Percentiles rank a stretch among this genome's conserved stretches.
Conservation (phyloP, 208 protist species). For the Trypanosoma melophagium region DNA sequence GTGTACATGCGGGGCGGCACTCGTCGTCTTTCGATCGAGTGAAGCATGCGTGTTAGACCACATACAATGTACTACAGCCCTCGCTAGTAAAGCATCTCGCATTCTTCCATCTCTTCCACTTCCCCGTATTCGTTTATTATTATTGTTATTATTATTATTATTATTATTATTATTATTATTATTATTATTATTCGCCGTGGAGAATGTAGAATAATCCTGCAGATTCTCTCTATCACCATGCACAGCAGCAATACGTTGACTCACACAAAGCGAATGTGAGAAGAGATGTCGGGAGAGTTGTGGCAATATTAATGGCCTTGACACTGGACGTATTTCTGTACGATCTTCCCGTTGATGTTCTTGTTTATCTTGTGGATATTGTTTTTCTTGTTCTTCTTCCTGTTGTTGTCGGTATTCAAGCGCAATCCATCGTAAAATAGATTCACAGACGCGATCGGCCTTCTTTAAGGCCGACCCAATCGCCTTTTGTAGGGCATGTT, state of each 20-base stretch:
- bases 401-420: background rate
- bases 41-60: background rate
- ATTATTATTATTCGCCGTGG: conserved; percentile 1
- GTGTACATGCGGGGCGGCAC: background rate
- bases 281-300: conserved; percentile 9
- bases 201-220: too few species aligned
- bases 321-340: background rate
- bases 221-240: background rate
- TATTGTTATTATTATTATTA: background rate
- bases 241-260: conserved; percentile 6
- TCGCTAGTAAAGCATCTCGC: background rate
- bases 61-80: conserved; percentile 10
- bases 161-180: background rate
- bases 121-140: background rate
- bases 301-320: background rate
- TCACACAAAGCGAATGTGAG: conserved; percentile 14
- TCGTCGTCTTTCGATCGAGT: background rate
- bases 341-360: background rate
- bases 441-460: conserved; percentile 12
- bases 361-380: background rate
- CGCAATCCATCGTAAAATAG: conserved; percentile 16
- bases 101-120: background rate
- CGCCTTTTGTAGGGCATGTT: conserved; percentile 17
- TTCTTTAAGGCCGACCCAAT: conserved; percentile 11
- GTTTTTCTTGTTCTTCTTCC: background rate